Conservation (phyloP, 2,329 filamentous ascomycete species). For the Colletotrichum truncatum region DNA sequence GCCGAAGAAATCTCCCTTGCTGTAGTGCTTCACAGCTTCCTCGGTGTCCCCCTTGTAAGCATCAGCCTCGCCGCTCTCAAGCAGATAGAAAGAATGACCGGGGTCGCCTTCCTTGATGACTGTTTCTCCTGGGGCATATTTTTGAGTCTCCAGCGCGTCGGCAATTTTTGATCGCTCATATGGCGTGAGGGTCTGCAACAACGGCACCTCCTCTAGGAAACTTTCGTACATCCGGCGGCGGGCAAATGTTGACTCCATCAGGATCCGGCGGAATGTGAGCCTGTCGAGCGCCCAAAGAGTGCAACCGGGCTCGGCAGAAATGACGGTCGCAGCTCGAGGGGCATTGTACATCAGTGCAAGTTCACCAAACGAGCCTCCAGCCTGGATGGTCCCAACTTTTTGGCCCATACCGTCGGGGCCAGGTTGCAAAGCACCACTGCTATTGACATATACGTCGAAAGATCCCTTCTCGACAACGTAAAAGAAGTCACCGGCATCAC, state of each 20-base stretch:
- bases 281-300: constrained; percentile 95
- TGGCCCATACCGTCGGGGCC: constrained; percentile 84
- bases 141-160: constrained; percentile 91
- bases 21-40: constrained; percentile 80
- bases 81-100: constrained; percentile 89
- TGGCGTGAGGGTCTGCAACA: constrained; percentile 82
- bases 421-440: constrained; percentile 78
- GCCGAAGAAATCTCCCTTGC: constrained; percentile 96
- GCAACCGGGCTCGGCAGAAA: constrained; percentile 80
- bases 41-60: constrained; percentile 82
- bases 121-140: constrained; percentile 79
- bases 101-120: constrained; percentile 94
- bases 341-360: constrained; percentile 99
- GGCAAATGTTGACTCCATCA: constrained; percentile 98
- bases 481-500: constrained; percentile 96
- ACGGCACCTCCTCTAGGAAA: constrained; percentile 92
- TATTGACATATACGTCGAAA: constrained; percentile 92
- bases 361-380: constrained; percentile 95
- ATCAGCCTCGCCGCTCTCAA: constrained; percentile 87
- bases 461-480: constrained; percentile 93
- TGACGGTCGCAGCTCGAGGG: constrained; percentile 91
- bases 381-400: constrained; percentile 82
- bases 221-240: constrained; percentile 96
- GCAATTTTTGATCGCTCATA: constrained; percentile 98
- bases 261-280: constrained; percentile 94